Evolutionary conservation across 1,284 basidiomycete species (phyloP).

Genomic region (Papiliotrema laurentii): DNA sequence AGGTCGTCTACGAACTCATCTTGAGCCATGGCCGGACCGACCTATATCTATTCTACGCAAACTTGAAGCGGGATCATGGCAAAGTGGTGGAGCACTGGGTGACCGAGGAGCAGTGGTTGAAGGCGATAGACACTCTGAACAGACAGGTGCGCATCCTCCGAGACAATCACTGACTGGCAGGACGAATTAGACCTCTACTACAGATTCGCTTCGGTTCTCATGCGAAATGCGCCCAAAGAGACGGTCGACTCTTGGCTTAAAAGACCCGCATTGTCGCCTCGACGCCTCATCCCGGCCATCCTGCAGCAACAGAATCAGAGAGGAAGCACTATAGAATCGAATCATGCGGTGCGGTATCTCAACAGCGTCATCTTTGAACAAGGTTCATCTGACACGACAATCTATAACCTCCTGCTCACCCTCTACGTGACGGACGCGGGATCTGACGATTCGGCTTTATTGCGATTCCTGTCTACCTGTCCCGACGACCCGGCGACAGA

Average conservation of each 20-base stretch:
- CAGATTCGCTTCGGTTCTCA: conserved; percentile 80
- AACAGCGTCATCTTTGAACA: conserved; percentile 67
- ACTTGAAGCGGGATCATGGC: conserved; percentile 71
- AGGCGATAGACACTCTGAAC: conserved; percentile 82
- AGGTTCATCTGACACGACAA: conserved; percentile 73
- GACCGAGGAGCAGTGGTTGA: conserved; percentile 82
- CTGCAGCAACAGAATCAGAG: conserved; percentile 67
- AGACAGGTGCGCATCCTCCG: conserved; percentile 60
- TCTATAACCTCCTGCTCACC: conserved; percentile 92
- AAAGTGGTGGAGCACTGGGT: conserved; percentile 92
- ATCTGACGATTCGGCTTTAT: conserved; percentile 70
- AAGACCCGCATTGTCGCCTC: conserved; percentile 70
- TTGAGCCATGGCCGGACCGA: conserved; percentile 88
- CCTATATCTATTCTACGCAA: conserved; percentile 87
- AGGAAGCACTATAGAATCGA: conserved; percentile 47
- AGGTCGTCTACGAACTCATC: conserved; percentile 86
- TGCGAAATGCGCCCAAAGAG: conserved; percentile 78
- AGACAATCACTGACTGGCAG: conserved; percentile 46
- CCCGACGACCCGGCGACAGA: conserved; percentile 76
- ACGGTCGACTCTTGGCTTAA: conserved; percentile 90
- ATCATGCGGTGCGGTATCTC: conserved; percentile 85
- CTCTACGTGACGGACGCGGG: conserved; percentile 61
- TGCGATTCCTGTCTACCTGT: conserved; percentile 79
- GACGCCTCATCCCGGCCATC: conserved; percentile 83
- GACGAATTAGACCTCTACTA: conserved; percentile 85